A percentile compares a stretch with the other conserved stretches of the same genome.
Evolutionary conservation across 148 eudicot genomes (phyloP).

Genomic region (Vaccinium corymbosum): DNA sequence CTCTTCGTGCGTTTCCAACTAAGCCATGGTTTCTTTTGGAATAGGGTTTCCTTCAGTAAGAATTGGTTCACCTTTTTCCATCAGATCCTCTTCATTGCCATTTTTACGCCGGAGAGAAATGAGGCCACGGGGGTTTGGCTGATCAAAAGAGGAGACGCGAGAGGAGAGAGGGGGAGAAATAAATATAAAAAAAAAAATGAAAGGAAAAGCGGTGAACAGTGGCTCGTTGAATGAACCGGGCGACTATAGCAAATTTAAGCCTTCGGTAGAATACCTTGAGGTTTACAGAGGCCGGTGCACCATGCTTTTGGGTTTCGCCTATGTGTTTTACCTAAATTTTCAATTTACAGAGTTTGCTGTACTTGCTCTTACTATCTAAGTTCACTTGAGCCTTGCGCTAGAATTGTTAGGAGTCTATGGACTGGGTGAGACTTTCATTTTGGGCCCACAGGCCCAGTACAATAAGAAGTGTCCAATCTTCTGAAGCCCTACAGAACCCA

Average conservation of each 20-base stretch:
- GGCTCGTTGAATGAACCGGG: too few relatives aligned
- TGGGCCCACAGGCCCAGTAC: neutral
- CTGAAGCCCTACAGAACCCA: neutral
- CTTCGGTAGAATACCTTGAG: too few relatives aligned
- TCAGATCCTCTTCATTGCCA: neutral
- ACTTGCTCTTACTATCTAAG: neutral
- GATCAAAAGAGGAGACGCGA: too few relatives aligned
- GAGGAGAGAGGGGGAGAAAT: too few relatives aligned
- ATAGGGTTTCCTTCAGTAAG: conserved; percentile 2
- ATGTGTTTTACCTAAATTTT: too few relatives aligned
- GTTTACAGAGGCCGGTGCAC: too few relatives aligned
- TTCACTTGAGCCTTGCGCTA: neutral
- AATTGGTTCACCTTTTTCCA: neutral
- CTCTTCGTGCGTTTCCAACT: conserved; percentile 16
- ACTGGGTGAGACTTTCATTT: neutral
- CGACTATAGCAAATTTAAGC: too few relatives aligned
- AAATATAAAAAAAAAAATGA: too few relatives aligned
- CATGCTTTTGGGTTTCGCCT: too few relatives aligned
- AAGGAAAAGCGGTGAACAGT: too few relatives aligned
- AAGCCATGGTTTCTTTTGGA: conserved; percentile 20
- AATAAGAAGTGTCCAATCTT: neutral
- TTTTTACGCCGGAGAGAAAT: neutral
- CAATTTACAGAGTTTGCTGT: too few relatives aligned
- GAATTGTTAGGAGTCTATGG: neutral
- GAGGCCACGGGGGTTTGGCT: too few relatives aligned